Conservation (phyloP, 2,329 filamentous ascomycete genomes). For the Colletotrichum sojae region DNA sequence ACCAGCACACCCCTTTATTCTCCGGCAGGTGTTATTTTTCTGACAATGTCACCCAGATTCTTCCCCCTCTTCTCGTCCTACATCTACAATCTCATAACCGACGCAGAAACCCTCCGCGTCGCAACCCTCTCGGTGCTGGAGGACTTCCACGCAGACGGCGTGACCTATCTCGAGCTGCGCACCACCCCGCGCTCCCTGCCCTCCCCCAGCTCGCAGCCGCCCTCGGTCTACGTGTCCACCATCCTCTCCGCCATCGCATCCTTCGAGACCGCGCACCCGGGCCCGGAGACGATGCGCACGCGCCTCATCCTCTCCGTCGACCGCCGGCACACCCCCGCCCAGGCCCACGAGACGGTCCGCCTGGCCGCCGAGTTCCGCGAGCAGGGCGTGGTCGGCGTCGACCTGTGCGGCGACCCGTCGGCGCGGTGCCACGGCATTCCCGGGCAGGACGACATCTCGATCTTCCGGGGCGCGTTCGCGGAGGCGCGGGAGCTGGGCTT, state of each 20-base stretch:
- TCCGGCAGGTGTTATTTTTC: neutral
- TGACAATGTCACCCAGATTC: conserved; percentile 66
- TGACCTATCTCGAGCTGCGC: conserved; percentile 83
- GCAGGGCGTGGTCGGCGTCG: conserved; percentile 78
- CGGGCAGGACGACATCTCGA: conserved; percentile 67
- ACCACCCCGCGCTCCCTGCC: conserved; percentile 76
- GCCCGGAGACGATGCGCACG: conserved; percentile 64
- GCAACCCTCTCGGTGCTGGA: conserved; percentile 76
- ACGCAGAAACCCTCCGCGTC: conserved; percentile 69
- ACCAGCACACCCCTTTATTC: conserved; percentile 44
- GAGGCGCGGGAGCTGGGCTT: conserved; percentile 69
- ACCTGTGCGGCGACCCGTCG: conserved; percentile 82
- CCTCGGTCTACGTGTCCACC: conserved; percentile 74
- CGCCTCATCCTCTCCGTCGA: conserved; percentile 83
- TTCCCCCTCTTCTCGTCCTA: conserved; percentile 84
- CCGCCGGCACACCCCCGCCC: conserved; percentile 70
- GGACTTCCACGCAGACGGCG: conserved; percentile 79
- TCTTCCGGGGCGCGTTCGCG: conserved; percentile 72
- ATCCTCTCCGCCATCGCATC: conserved; percentile 75
- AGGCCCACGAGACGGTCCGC: conserved; percentile 75
- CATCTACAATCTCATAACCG: conserved; percentile 82
- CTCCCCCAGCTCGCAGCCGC: conserved; percentile 42
- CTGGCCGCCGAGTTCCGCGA: conserved; percentile 70
- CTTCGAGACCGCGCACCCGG: conserved; percentile 58
- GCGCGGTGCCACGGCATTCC: conserved; percentile 66